Percentiles rank a stretch among this genome's conserved stretches.
Evolutionary conservation across 2,329 filamentous ascomycete genomes (phyloP).

Genomic region (Penicillium hesseltinei): DNA sequence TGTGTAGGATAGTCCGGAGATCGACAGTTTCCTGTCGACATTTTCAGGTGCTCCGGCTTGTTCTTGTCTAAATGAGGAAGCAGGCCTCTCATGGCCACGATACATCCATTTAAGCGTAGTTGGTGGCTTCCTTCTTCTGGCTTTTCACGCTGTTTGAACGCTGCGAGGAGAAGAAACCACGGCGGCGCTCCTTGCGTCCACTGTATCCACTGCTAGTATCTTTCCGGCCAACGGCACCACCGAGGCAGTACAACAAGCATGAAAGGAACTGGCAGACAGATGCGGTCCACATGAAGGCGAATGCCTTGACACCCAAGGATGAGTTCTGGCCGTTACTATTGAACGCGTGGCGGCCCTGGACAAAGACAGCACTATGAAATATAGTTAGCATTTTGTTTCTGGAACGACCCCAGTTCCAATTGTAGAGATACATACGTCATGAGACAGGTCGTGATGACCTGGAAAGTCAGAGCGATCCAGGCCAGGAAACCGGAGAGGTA

Average conservation of each 20-base stretch:
- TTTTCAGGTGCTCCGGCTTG: not conserved
- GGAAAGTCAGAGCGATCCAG: constrained; percentile 57
- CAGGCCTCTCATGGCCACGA: not conserved
- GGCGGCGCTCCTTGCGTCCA: constrained; percentile 37
- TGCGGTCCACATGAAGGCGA: constrained; percentile 62
- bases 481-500: constrained; percentile 54
- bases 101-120: constrained; percentile 22
- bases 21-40: not conserved
- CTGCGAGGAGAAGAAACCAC: constrained; percentile 38
- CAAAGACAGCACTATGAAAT: constrained; percentile 54
- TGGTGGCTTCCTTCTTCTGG: constrained; percentile 26
- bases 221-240: constrained; percentile 36
- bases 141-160: constrained; percentile 29
- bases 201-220: constrained; percentile 33
- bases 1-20: constrained; percentile 1
- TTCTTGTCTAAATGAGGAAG: not conserved
- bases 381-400: constrained; percentile 13
- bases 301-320: constrained; percentile 56
- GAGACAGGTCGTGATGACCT: constrained; percentile 55
- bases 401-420: not conserved
- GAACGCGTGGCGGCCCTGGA: constrained; percentile 58
- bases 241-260: constrained; percentile 57
- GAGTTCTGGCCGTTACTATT: constrained; percentile 49
- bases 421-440: constrained; percentile 58
- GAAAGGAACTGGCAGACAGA: constrained; percentile 56